Evolutionary conservation across 2,329 filamentous ascomycete genomes (phyloP).

Genomic region (Chrysoporthe cubensis): DNA sequence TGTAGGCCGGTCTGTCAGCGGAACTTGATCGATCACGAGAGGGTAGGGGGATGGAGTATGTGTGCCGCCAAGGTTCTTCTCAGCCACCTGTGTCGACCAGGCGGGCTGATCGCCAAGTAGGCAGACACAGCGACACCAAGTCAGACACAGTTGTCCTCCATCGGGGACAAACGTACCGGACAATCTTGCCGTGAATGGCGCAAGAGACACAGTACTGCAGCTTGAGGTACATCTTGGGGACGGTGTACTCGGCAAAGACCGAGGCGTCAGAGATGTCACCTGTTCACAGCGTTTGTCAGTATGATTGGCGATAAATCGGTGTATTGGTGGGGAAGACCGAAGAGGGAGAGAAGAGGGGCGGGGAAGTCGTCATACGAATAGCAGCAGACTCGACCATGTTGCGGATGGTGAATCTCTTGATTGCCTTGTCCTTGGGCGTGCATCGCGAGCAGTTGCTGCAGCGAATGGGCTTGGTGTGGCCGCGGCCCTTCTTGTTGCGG

Average conservation of each 20-base stretch:
- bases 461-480: slow-evolving; percentile 99
- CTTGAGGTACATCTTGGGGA: slow-evolving; percentile 99
- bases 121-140: slow-evolving; percentile 25
- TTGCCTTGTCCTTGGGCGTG: slow-evolving; percentile 99
- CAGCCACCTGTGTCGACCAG: slow-evolving; percentile 46
- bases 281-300: slow-evolving; percentile 43
- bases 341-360: background rate
- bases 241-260: slow-evolving; percentile 98
- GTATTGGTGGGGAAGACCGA: too few species aligned
- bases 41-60: slow-evolving; percentile 25
- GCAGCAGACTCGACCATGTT: slow-evolving; percentile 99
- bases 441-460: slow-evolving; percentile 76
- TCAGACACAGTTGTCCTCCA: slow-evolving; percentile 60
- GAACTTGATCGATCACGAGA: slow-evolving; percentile 32
- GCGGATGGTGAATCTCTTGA: slow-evolving; percentile 99
- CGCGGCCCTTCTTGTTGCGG: slow-evolving; percentile 99
- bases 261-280: slow-evolving; percentile 99
- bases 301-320: background rate
- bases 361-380: slow-evolving; percentile 77
- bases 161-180: slow-evolving; percentile 80
- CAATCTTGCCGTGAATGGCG: slow-evolving; percentile 99
- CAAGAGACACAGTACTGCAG: slow-evolving; percentile 99
- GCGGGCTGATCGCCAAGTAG: slow-evolving; percentile 17
- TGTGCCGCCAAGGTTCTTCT: slow-evolving; percentile 48
- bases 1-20: slow-evolving; percentile 54